Conservation (phyloP, 331 rosid genomes). For the Quercus phellos region DNA sequence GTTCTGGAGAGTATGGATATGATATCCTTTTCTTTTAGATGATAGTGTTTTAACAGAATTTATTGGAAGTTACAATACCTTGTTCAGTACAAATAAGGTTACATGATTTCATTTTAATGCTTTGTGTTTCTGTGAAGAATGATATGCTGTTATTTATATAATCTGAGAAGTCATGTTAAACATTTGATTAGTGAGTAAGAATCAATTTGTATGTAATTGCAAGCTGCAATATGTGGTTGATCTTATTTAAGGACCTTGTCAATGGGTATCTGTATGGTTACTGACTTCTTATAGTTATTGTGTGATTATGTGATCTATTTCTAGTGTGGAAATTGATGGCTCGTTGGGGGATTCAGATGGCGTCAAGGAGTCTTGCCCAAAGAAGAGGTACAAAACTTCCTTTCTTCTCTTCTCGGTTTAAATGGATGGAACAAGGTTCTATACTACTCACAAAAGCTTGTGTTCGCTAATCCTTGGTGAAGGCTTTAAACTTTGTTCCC, state of each 20-base stretch:
- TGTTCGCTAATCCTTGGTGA: neutral
- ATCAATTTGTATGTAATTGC: neutral
- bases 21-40: neutral
- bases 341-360: constrained; percentile 68
- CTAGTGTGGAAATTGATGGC: constrained; percentile 70
- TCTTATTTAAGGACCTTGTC: neutral
- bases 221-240: neutral
- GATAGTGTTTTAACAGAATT: neutral
- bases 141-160: neutral
- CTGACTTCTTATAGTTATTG: constrained; percentile 23
- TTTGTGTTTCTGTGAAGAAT: neutral
- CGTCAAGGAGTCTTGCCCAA: constrained; percentile 58
- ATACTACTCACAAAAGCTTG: neutral
- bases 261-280: neutral
- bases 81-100: neutral
- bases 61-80: neutral
- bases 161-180: neutral
- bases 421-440: neutral
- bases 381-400: constrained; percentile 56
- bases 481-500: neutral
- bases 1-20: neutral
- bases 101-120: neutral
- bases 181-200: neutral
- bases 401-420: neutral
- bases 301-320: constrained; percentile 21